Evolutionary conservation across 805 yeast genomes (phyloP), one percentile per base, ranked within the genome.

Genomic region (Scheffersomyces amazonensis): DNA sequence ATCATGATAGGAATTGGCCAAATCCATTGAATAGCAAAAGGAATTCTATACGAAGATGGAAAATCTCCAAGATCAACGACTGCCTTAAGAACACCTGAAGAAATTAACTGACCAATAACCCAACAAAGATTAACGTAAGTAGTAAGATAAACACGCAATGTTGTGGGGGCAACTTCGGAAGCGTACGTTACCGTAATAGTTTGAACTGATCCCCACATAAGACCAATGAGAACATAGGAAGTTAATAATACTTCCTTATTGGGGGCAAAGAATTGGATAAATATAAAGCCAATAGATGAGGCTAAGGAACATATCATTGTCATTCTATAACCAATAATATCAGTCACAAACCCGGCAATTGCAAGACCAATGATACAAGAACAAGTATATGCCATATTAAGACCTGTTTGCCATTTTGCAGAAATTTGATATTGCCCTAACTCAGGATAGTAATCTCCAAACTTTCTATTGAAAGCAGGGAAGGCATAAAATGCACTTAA

Each of bases 1-100:
- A 66, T 48, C 20, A 68, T 47, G 18, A 79, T 52, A 27, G 79
- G 78, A 9, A 69, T 51, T 10, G 80, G 75, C 81, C 81, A 79
- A 4, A 67, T 54, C 83, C 83, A 79, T 57, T 79, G 85, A 9
- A 78, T 41, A 3, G 78, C 82, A 52, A 74, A 76, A 7, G 84
- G 83, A 29, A 75, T 62, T 39, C 68, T 62, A 54, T 75, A 80
- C 10, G 32, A 39, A 41, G 47, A 44, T 16, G 63, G 49, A 24
- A 57, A 48, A 12, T 33, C 40, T 37, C 45, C 42, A 41, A 48
- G 44, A 21, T 36, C 39, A 20, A 52, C 51, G 34, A 58, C 54
- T 34, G 64, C 76, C 44, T 62, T 65, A 46, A 68, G 58, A 13
- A 80, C 73, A 40, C 83, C 80, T 8, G 78, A 57, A 7, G 78